Evolutionary conservation across 1,139 yeast genomes (phyloP).

Genomic region (Kodamaea fungicola): DNA sequence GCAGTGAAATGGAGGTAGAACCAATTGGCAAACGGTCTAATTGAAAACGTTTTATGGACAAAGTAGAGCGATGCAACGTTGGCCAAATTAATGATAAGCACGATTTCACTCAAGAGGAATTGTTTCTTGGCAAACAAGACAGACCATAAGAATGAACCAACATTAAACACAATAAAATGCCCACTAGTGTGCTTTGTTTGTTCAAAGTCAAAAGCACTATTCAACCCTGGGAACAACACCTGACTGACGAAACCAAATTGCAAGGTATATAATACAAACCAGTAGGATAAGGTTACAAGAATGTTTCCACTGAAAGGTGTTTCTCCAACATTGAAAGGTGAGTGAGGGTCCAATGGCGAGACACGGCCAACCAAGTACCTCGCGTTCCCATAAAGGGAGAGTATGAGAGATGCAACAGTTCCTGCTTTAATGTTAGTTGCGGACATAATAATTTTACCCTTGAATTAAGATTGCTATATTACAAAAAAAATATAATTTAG

Average conservation of each 20-base stretch:
- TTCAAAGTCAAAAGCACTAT: constrained; percentile 23
- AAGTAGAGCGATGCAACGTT: constrained; percentile 57
- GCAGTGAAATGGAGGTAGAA: constrained; percentile 59
- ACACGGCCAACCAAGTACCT: constrained; percentile 51
- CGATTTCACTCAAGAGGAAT: constrained; percentile 52
- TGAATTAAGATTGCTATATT: neutral
- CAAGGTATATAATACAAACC: constrained; percentile 51
- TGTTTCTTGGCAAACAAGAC: constrained; percentile 55
- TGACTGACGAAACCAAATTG: constrained; percentile 55
- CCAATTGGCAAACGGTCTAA: constrained; percentile 53
- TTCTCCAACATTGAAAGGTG: constrained; percentile 40
- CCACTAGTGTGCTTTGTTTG: constrained; percentile 44
- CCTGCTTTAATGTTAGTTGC: constrained; percentile 38
- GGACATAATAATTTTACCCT: constrained; percentile 7
- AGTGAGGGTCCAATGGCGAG: constrained; percentile 39
- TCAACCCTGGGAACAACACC: constrained; percentile 44
- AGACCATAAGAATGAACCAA: constrained; percentile 59
- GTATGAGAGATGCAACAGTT: constrained; percentile 46
- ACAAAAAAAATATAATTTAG: neutral
- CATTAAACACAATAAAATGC: constrained; percentile 62
- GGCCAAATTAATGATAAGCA: constrained; percentile 55
- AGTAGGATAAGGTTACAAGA: constrained; percentile 50
- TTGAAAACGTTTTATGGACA: constrained; percentile 55
- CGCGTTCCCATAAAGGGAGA: constrained; percentile 54
- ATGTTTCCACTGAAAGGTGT: constrained; percentile 72